These are phyloP conservation scores for Russula griseocarnosa DNA, from an alignment of 768 basidiomycete genomes.

Conservation along the genomic window DNA sequence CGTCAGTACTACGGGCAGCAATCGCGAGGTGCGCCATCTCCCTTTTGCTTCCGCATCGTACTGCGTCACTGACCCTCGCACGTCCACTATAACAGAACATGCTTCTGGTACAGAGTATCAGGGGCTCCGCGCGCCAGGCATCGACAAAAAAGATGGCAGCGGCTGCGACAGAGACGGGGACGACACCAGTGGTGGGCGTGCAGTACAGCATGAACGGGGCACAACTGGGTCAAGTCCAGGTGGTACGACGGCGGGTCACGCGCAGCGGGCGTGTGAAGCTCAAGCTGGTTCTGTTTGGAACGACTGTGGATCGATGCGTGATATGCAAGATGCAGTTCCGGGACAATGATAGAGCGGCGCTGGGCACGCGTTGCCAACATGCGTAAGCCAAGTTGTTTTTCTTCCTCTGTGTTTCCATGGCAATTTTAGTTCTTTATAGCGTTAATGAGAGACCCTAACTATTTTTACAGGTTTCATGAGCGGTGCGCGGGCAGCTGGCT, in stretches of 20 bases:
- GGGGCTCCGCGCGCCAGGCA: conserved; percentile 1
- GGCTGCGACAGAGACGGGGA: neutral
- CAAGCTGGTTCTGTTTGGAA: conserved; percentile 26
- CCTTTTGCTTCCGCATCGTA: conserved; percentile 11
- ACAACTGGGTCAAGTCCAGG: conserved; percentile 23
- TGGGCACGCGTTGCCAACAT: conserved; percentile 24
- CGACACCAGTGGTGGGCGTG: neutral
- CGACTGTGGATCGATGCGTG: conserved; percentile 26
- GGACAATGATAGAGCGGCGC: conserved; percentile 20
- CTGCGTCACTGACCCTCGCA: conserved; percentile 7
- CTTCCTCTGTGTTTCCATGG: neutral
- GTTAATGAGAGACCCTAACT: too few relatives aligned
- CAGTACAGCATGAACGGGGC: conserved; percentile 19
- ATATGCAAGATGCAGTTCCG: conserved; percentile 26
- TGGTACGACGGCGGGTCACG: conserved; percentile 26
- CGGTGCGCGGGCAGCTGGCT: conserved; percentile 24
- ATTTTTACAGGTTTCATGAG: conserved; percentile 26
- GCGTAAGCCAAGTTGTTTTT: conserved; percentile 21
- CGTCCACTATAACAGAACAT: conserved; percentile 19
- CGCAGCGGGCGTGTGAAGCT: conserved; percentile 28
- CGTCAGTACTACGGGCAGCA: neutral
- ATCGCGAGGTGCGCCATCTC: conserved; percentile 25
- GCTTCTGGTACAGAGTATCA: conserved; percentile 7
- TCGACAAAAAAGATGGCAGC: neutral
- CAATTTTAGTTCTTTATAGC: neutral